Conservation (phyloP, 2,329 filamentous ascomycete genomes). For the Raffaelea arxii region DNA sequence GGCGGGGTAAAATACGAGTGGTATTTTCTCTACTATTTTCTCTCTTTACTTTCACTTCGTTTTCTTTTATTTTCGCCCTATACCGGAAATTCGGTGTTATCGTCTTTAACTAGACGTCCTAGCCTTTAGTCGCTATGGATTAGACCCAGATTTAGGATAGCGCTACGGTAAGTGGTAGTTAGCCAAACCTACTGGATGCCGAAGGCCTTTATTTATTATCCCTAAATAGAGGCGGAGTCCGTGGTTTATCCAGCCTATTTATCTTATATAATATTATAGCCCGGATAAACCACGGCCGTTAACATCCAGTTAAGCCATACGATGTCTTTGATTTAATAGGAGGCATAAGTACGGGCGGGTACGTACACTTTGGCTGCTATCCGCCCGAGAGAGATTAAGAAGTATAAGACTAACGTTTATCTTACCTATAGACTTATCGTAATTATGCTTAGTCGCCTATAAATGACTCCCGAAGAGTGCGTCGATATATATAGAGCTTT, state of each 20-base stretch:
- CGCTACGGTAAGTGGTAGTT: too few relatives aligned
- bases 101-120: too few relatives aligned
- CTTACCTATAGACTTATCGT: not conserved
- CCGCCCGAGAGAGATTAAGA: not conserved
- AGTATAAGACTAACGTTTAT: not conserved
- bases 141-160: too few relatives aligned
- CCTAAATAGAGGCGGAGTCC: constrained; percentile 3
- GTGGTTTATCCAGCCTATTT: not conserved
- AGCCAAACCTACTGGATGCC: too few relatives aligned
- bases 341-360: constrained; percentile 2
- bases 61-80: too few relatives aligned
- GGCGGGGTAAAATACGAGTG: too few relatives aligned
- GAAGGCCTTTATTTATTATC: too few relatives aligned
- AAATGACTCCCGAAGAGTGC: not conserved
- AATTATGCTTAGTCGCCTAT: not conserved
- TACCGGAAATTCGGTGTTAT: too few relatives aligned
- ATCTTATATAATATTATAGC: constrained; percentile 3
- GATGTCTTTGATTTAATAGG: constrained; percentile 5
- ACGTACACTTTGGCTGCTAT: not conserved
- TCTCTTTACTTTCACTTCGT: too few relatives aligned
- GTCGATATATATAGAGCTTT: not conserved
- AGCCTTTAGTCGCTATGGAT: too few relatives aligned
- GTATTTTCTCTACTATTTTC: too few relatives aligned
- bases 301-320: too few relatives aligned
- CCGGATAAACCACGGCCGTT: not conserved